phyloP scores from a whole-genome alignment of 1,284 basidiomycete genomes.

The Vanrija sp. region DNA sequence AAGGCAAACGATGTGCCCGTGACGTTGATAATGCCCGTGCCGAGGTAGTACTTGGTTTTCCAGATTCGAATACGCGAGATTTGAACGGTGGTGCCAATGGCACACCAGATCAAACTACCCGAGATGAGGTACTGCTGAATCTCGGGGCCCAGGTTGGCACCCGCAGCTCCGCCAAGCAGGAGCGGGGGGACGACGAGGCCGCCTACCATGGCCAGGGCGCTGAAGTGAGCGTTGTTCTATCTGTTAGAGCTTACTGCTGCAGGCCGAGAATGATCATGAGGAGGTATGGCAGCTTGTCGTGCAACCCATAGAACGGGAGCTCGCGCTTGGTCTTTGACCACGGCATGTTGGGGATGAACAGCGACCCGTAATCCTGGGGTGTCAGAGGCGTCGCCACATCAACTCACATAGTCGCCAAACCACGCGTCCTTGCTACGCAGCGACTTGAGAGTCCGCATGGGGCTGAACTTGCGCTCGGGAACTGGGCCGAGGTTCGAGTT shows the following conservation, averaged over 20 bases:
- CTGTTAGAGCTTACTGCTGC: constrained; percentile 23
- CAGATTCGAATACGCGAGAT: constrained; percentile 20
- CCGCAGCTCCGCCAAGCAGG: constrained; percentile 26
- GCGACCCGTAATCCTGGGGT: constrained; percentile 23
- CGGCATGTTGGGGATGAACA: constrained; percentile 36
- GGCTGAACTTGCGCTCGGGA: constrained; percentile 8
- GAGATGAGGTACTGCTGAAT: constrained; percentile 33
- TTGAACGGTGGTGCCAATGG: constrained; percentile 30
- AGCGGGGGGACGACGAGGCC: constrained; percentile 33
- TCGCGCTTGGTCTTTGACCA: constrained; percentile 21
- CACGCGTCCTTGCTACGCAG: constrained; percentile 26
- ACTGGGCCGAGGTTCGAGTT: constrained; percentile 15
- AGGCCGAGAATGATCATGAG: constrained; percentile 33
- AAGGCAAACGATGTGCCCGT: constrained; percentile 34
- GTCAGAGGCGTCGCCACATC: not conserved
- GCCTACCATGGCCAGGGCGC: constrained; percentile 34
- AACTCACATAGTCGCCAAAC: constrained; percentile 34
- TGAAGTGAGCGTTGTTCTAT: not conserved
- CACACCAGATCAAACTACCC: constrained; percentile 33
- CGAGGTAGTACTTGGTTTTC: constrained; percentile 28
- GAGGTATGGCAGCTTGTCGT: constrained; percentile 29
- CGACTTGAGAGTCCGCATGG: constrained; percentile 7
- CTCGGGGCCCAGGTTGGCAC: constrained; percentile 26
- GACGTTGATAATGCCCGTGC: constrained; percentile 34
- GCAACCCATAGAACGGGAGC: constrained; percentile 32